These are phyloP conservation scores for Linum usitatissimum DNA, from an alignment of 345 rosid genomes.

Conservation along the genomic window DNA sequence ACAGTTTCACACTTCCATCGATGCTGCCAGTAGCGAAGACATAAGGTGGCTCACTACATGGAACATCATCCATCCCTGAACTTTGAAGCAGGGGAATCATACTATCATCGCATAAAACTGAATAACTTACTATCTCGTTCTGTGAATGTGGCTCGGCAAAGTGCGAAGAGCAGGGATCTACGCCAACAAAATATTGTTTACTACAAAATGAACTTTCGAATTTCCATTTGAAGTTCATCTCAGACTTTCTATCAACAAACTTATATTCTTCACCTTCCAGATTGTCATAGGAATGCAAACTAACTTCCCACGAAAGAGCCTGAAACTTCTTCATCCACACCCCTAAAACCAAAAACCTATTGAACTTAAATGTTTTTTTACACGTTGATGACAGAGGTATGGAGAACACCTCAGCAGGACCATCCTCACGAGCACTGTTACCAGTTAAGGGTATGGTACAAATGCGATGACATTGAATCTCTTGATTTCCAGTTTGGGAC, in stretches of 20 bases:
- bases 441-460: constrained; percentile 60
- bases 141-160: constrained; percentile 47
- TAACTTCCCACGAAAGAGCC: constrained; percentile 64
- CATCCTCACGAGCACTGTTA: constrained; percentile 32
- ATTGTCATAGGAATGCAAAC: constrained; percentile 40
- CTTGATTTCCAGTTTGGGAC: constrained; percentile 27
- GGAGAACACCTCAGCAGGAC: constrained; percentile 52
- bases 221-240: constrained; percentile 24
- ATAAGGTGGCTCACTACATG: constrained; percentile 35
- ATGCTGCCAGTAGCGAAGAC: constrained; percentile 68
- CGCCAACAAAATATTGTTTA: constrained; percentile 39
- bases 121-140: constrained; percentile 55
- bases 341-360: constrained; percentile 60
- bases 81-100: constrained; percentile 24
- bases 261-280: constrained; percentile 33
- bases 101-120: constrained; percentile 40
- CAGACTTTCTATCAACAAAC: constrained; percentile 29
- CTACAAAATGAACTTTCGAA: constrained; percentile 41
- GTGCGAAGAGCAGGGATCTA: constrained; percentile 46
- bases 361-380: constrained; percentile 31
- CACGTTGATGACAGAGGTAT: constrained; percentile 44
- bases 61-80: constrained; percentile 20
- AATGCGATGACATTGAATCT: constrained; percentile 33
- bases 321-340: constrained; percentile 53
- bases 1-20: constrained; percentile 74